A percentile compares a stretch with the other conserved stretches of the same genome.
Evolutionary conservation across 2,329 filamentous ascomycete genomes (phyloP).

Genomic region (Reticulascus tulasneorum): DNA sequence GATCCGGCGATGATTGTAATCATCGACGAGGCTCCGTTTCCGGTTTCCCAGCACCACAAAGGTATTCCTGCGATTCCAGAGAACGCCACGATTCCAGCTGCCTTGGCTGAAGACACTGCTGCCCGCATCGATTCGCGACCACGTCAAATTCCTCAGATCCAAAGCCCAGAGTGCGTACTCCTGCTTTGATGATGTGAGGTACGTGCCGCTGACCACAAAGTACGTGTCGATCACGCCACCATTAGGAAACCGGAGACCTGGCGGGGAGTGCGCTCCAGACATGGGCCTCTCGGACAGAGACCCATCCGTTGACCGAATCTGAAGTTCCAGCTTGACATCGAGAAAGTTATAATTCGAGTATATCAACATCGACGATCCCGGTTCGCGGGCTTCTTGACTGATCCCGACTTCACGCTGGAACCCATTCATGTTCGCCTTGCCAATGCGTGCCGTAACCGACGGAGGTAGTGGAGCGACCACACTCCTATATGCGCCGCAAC

Average conservation of each 20-base stretch:
- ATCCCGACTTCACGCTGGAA: conserved; percentile 42
- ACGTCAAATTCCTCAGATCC: conserved; percentile 81
- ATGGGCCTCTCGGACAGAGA: conserved; percentile 82
- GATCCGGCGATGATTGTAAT: conserved; percentile 96
- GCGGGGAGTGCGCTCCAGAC: conserved; percentile 81
- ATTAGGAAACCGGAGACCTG: conserved; percentile 91
- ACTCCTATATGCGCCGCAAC: conserved; percentile 93
- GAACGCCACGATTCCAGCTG: conserved; percentile 92
- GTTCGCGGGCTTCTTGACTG: conserved; percentile 52
- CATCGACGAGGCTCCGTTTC: conserved; percentile 89
- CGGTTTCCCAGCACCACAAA: conserved; percentile 95
- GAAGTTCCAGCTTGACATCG: conserved; percentile 92
- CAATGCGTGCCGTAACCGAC: conserved; percentile 61
- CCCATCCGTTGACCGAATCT: conserved; percentile 81
- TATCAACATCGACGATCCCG: conserved; percentile 78
- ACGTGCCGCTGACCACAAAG: conserved; percentile 96
- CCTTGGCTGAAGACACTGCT: conserved; percentile 93
- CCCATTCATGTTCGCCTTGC: conserved; percentile 48
- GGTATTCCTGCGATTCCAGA: conserved; percentile 90
- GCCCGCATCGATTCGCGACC: conserved; percentile 93
- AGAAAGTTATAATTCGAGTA: conserved; percentile 99
- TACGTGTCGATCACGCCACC: conserved; percentile 93
- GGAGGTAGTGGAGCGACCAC: conserved; percentile 82
- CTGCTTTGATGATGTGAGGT: conserved; percentile 95
- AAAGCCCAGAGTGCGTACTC: conserved; percentile 97